Evolutionary conservation across 2,329 filamentous ascomycete species (phyloP), one percentile per base, ranked within the genome.

Genomic region (Ophiocordyceps polyrhachis-furcata): DNA sequence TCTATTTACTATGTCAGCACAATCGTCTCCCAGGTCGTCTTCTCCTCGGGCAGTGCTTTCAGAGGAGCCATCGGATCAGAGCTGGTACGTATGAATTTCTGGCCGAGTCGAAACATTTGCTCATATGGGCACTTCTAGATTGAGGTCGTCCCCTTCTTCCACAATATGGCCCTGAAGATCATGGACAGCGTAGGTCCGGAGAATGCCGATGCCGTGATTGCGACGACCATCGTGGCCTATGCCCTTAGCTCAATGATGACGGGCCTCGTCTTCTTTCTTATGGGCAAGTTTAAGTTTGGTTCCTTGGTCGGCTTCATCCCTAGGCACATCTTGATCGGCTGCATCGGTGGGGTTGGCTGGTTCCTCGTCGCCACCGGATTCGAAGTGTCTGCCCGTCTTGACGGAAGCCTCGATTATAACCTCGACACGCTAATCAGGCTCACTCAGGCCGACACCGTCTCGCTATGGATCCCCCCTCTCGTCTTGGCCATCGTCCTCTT

Each of bases 1-100:
- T 94, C 91, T 1, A 95, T 98, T 63, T 98, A 96, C 65, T 98
- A 96, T 60, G 84, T 98, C 52, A 95, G 88, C 69, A 95, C 88
- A 46, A 94, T 98, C 50, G 74, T 96, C 38, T 83, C 91, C 0
- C 91, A 98, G 58, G 62, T 98, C 44, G 83, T 86, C 15, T 96
- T 89, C 58, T 95, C 89, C 0, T 71, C 73, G 19, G 83, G 86
- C 1, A 95, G 88, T 55, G 79, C 85, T 31, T 98, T 98, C 65
- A 81, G 75, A 51, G 89, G 91, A 15, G 87, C 85, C 4, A 79
- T 98, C 47, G 91, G 91, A 5, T 96, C 91, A 2, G 91, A 98
- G 61, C 80, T 98, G 79, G 77, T 81, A 63, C 23, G 37, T n/a
- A 32, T 32, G 31, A 19, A 21, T 6, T 31, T n/a, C 5, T 17